Conservation (phyloP, 805 yeast species). For the Henningerozyma blattae region DNA sequence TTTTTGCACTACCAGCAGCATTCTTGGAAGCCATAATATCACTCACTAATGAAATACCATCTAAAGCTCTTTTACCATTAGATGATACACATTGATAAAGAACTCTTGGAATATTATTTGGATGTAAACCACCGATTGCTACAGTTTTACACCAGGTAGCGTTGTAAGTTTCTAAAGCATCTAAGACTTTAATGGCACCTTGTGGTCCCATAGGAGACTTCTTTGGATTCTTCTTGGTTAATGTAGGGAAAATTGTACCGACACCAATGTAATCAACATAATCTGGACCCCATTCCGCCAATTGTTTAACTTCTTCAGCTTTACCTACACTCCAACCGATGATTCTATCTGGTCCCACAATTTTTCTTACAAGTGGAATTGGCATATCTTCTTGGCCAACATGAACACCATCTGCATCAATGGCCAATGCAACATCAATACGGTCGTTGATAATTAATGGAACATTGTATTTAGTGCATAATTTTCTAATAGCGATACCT, state of each 20-base stretch:
- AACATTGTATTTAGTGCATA: conserved; percentile 48
- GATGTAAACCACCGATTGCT: conserved; percentile 71
- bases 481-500: conserved; percentile 46
- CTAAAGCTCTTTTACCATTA: conserved; percentile 35
- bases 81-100: conserved; percentile 34
- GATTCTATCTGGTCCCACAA: conserved; percentile 65
- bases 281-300: conserved; percentile 22
- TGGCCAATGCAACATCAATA: conserved; percentile 78
- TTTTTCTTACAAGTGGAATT: conserved; percentile 36
- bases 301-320: conserved; percentile 35
- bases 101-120: conserved; percentile 46
- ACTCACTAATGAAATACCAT: conserved; percentile 87
- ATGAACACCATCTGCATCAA: conserved; percentile 85
- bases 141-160: conserved; percentile 42
- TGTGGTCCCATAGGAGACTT: conserved; percentile 54
- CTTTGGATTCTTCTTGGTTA: conserved; percentile 50
- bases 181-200: conserved; percentile 47
- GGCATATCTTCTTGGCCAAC: conserved; percentile 87
- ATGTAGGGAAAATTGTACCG: conserved; percentile 67
- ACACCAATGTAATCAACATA: conserved; percentile 72
- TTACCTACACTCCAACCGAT: conserved; percentile 68
- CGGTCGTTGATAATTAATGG: conserved; percentile 82
- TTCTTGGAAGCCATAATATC: conserved; percentile 58
- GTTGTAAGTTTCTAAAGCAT: conserved; percentile 29
- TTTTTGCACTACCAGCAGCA: conserved; percentile 40